Evolutionary conservation across 1,284 basidiomycete species (phyloP).

Genomic region (Cutaneotrichosporon arboriforme): DNA sequence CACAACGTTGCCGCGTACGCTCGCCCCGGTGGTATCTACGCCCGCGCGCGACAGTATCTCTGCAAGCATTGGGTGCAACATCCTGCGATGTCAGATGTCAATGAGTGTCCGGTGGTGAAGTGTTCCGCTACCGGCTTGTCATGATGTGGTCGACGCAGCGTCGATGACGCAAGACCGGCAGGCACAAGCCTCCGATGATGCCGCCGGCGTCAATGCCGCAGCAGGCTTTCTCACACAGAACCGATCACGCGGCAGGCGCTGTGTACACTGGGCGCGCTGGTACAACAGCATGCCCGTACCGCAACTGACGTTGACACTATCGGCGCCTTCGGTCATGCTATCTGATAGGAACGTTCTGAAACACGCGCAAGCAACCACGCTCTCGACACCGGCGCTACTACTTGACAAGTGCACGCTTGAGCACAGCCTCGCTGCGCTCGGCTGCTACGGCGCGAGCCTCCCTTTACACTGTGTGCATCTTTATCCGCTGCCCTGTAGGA

Average conservation of each 20-base stretch:
- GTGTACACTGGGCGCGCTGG: no score
- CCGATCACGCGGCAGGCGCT: no score
- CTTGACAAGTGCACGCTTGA: no score
- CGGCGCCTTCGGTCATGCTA: no score
- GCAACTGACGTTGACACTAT: no score
- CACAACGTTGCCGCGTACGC: constrained; percentile 9
- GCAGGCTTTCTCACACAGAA: no score
- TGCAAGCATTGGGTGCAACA: constrained; percentile 13
- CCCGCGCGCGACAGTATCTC: constrained; percentile 17
- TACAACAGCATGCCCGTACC: no score
- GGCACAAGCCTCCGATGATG: background rate
- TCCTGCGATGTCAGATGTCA: background rate
- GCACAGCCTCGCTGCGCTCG: no score
- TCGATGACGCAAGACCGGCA: background rate
- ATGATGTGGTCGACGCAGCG: no score
- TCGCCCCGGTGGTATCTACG: constrained; percentile 14
- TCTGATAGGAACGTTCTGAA: no score
- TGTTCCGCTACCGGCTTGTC: background rate
- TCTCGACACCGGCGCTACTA: no score
- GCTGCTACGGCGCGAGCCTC: background rate
- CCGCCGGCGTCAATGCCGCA: background rate
- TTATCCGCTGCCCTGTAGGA: constrained; percentile 5
- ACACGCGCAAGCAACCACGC: no score
- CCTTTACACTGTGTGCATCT: constrained; percentile 14
- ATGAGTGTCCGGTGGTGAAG: background rate